Evolutionary conservation across 805 yeast genomes (phyloP), one percentile per base, ranked within the genome.

Genomic region (Wickerhamiella dianesei): DNA sequence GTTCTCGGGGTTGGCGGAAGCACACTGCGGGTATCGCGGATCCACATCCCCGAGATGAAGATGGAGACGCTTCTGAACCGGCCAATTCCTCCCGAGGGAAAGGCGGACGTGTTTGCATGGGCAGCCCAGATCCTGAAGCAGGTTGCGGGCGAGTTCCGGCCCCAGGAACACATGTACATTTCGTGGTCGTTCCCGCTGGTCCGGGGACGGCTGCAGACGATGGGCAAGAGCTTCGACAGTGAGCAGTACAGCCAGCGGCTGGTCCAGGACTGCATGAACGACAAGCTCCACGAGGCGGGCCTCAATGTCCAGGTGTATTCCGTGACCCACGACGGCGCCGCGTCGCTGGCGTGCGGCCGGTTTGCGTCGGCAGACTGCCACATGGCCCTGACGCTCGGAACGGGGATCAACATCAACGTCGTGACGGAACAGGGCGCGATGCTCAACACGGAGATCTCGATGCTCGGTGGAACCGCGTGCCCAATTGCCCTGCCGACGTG

Each of bases 161-260:
- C 50, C 17, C 36, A 46, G 21, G 44, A 21, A 6, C 17, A 12
- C 21, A 16, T 54, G 17, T 52, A 50, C 4, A 40, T 56, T 6
- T 52, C 58, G 13, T 55, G 59, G 60, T 53, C 60, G n/a, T 56
- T 56, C 39, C 60, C 60, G 37, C 48, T 56, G 14, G 29, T 44
- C 1, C 14, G 44, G 2, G 58, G 60, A n/a, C 29, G 40, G 3
- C 41, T 54, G n/a, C 44, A 42, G 16, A 44, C 48, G 14, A 54
- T 56, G 59, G 60, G 60, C 18, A 56, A 56, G 40, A 43, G 50
- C n/a, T 56, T 53, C 52, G 35, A 35, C 37, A 14, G 36, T 9
- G 12, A 35, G 6, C 48, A 44, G 25, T 16, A 41, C n/a, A 50
- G 51, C 4, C 16, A 42, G 16, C 41, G 47, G 21, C 42, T 53